Evolutionary conservation across 176 grass and related monocot genomes (phyloP).

Genomic region (Stipa capillata): DNA sequence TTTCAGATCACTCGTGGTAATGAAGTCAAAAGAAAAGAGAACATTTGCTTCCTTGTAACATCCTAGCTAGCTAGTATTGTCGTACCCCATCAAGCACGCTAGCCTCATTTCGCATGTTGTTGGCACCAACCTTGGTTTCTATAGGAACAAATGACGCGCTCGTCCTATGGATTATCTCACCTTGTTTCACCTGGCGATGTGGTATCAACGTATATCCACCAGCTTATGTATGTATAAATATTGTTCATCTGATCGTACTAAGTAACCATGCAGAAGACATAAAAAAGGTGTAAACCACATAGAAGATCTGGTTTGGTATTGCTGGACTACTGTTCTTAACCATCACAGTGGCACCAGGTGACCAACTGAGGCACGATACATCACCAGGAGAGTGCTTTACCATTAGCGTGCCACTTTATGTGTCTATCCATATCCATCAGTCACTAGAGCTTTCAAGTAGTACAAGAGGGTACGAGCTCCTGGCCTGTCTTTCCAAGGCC

Average conservation of each 20-base stretch:
- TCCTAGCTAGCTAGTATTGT: neutral
- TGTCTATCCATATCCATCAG: too few relatives aligned
- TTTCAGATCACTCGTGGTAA: neutral
- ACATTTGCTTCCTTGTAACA: too few relatives aligned
- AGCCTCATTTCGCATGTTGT: too few relatives aligned
- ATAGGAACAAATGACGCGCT: too few relatives aligned
- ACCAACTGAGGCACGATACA: neutral
- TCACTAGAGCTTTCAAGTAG: conserved; percentile 13
- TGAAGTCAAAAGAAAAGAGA: neutral
- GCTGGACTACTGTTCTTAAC: too few relatives aligned
- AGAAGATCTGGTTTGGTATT: neutral
- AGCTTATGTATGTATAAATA: neutral
- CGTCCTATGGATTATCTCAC: neutral
- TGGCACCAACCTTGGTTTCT: too few relatives aligned
- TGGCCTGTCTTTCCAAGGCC: neutral
- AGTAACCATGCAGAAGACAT: neutral
- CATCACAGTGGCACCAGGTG: too few relatives aligned
- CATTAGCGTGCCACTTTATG: neutral
- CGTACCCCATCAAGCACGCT: too few relatives aligned
- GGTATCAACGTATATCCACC: neutral
- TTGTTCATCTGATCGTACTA: neutral
- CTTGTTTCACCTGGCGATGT: neutral
- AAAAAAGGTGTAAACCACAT: neutral
- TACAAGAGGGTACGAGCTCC: conserved; percentile 25
- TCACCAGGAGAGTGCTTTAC: neutral